Evolutionary conservation across 2,329 filamentous ascomycete genomes (phyloP).

Genomic region (Tolypocladium ovalisporum): DNA sequence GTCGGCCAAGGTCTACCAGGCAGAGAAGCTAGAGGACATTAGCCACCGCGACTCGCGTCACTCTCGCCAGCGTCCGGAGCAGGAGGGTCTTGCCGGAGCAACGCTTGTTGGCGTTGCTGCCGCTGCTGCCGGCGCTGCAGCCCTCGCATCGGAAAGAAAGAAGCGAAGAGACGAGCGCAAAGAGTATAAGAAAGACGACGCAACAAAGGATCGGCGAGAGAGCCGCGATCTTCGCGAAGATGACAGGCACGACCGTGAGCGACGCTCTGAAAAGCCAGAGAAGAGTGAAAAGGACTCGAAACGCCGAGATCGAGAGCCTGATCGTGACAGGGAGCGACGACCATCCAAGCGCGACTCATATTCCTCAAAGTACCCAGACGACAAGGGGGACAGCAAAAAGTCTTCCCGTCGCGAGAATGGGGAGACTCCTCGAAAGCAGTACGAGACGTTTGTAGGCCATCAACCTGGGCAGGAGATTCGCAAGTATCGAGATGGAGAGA

Average conservation of each 20-base stretch:
- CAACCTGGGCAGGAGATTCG: constrained; percentile 12
- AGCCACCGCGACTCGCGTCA: constrained; percentile 20
- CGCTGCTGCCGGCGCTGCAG: constrained; percentile 34
- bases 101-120: constrained; percentile 38
- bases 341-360: constrained; percentile 19
- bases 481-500: constrained; percentile 14
- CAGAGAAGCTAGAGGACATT: constrained; percentile 27
- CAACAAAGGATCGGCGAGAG: constrained; percentile 2
- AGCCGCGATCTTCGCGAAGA: constrained; percentile 6
- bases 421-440: constrained; percentile 15
- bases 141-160: constrained; percentile 14
- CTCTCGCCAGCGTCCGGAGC: constrained; percentile 20
- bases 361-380: constrained; percentile 16
- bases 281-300: constrained; percentile 9
- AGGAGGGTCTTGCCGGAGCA: constrained; percentile 28
- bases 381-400: constrained; percentile 16
- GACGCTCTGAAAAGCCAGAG: constrained; percentile 4
- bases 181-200: constrained; percentile 1
- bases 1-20: constrained; percentile 55
- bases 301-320: constrained; percentile 7
- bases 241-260: constrained; percentile 10
- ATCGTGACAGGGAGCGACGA: constrained; percentile 14
- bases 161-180: constrained; percentile 7
- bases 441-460: constrained; percentile 14
- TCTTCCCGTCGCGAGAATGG: constrained; percentile 21